These are phyloP conservation scores for Medicago lupulina DNA, from an alignment of 306 rosid genomes.

Conservation along the genomic window DNA sequence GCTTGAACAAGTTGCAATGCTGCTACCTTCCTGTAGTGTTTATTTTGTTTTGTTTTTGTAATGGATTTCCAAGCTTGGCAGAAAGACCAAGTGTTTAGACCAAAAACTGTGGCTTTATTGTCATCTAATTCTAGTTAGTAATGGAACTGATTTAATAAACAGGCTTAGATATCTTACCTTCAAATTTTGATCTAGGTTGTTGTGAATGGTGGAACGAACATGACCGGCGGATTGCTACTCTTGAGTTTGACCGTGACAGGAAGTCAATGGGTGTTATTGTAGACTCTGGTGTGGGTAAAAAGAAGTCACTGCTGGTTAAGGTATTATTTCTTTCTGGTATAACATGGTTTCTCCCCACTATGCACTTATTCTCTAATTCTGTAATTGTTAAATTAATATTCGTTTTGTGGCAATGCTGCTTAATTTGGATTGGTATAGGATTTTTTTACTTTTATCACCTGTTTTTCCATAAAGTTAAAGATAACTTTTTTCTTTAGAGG, in stretches of 20 bases:
- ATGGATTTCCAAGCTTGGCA: constrained; percentile 1
- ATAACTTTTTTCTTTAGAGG: not conserved
- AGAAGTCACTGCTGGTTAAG: constrained; percentile 75
- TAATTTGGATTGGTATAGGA: not conserved
- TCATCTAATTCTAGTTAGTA: not conserved
- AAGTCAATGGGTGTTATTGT: constrained; percentile 90
- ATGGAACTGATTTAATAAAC: constrained; percentile 3
- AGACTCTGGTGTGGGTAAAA: constrained; percentile 57
- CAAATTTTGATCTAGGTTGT: constrained; percentile 56
- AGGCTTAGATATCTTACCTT: constrained; percentile 21
- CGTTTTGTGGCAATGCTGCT: not conserved
- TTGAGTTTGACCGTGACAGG: constrained; percentile 89
- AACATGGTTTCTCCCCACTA: not conserved
- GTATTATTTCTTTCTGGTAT: constrained; percentile 48
- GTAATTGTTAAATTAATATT: not conserved
- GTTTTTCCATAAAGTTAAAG: not conserved
- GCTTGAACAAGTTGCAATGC: constrained; percentile 15
- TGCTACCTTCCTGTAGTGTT: not conserved
- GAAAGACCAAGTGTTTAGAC: constrained; percentile 19
- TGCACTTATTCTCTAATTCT: constrained; percentile 24
- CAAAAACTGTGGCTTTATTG: not conserved
- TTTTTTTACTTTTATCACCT: constrained; percentile 10
- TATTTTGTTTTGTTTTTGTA: not conserved
- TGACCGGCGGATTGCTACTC: constrained; percentile 78
- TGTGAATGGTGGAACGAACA: constrained; percentile 68